Percentiles rank a stretch among this genome's conserved stretches.
Conservation (phyloP, 2,329 filamentous ascomycete species). For the Clarireedia paspali region DNA sequence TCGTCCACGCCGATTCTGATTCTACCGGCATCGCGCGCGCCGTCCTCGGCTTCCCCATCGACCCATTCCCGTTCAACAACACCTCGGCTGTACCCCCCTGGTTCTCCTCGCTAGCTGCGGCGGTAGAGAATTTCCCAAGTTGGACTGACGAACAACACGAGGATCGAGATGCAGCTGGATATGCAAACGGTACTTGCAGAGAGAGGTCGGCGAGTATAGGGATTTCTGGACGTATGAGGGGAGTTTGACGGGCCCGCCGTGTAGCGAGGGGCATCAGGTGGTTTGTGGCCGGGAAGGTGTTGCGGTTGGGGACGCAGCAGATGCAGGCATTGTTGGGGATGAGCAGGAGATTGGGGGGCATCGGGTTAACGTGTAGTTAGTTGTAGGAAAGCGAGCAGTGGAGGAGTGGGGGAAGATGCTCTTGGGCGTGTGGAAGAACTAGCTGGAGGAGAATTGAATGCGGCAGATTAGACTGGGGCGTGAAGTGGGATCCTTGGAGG, state of each 20-base stretch:
- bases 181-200: constrained; percentile 28
- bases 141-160: constrained; percentile 12
- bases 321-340: not conserved
- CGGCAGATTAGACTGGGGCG: not conserved
- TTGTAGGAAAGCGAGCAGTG: too few relatives aligned
- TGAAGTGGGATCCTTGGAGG: not conserved
- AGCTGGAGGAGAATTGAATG: too few relatives aligned
- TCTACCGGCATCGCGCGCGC: constrained; percentile 34
- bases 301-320: constrained; percentile 38
- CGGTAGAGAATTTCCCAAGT: constrained; percentile 18
- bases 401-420: not conserved
- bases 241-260: constrained; percentile 40
- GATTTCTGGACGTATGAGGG: constrained; percentile 43
- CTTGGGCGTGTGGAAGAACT: not conserved
- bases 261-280: constrained; percentile 38
- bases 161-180: not conserved
- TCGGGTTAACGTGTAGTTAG: not conserved
- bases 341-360: constrained; percentile 3
- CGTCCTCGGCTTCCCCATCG: constrained; percentile 40
- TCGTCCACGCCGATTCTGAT: constrained; percentile 39
- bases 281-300: constrained; percentile 35
- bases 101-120: constrained; percentile 38
- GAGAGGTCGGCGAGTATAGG: constrained; percentile 32
- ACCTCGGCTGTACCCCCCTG: constrained; percentile 19
- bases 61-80: constrained; percentile 31